A percentile compares a stretch with the other conserved stretches of the same genome.
These are phyloP conservation scores for Saksenaea oblongispora DNA, from an alignment of 371 early-diverging fungal species.

Conservation along the genomic window DNA sequence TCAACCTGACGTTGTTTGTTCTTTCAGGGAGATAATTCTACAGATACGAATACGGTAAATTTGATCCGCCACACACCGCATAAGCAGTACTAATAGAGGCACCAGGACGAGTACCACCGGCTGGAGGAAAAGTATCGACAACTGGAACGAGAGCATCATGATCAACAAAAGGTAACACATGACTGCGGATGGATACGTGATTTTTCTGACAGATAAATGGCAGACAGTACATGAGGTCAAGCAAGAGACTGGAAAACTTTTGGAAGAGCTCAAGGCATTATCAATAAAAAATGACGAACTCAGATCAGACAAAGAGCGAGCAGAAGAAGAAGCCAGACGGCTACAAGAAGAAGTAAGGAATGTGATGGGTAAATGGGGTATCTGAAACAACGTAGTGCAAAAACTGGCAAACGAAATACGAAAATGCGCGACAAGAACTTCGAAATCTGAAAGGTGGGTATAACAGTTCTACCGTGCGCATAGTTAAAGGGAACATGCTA, in stretches of 20 bases:
- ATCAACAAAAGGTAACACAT: slow-evolving; percentile 68
- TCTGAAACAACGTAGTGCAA: slow-evolving; percentile 18
- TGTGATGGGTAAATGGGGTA: not conserved
- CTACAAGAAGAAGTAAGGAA: slow-evolving; percentile 36
- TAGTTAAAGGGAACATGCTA: slow-evolving; percentile 4
- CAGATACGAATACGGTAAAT: slow-evolving; percentile 3
- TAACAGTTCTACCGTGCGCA: not conserved
- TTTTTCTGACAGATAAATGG: not conserved
- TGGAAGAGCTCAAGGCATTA: slow-evolving; percentile 70
- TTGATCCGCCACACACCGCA: not conserved
- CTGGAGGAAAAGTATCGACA: slow-evolving; percentile 55
- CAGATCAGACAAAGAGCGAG: slow-evolving; percentile 42
- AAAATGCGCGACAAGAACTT: slow-evolving; percentile 46
- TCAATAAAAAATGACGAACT: slow-evolving; percentile 67
- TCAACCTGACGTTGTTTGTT: not conserved
- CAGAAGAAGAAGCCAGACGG: slow-evolving; percentile 25
- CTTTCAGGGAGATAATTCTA: slow-evolving; percentile 16
- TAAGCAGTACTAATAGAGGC: not conserved
- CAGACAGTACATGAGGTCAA: slow-evolving; percentile 76
- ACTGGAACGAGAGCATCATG: slow-evolving; percentile 68
- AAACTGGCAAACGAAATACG: slow-evolving; percentile 52
- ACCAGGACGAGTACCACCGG: slow-evolving; percentile 42
- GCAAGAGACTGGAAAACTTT: slow-evolving; percentile 69
- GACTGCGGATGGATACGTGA: not conserved
- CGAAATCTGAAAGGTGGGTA: slow-evolving; percentile 47